These are phyloP conservation scores for Kwoniella sp. DNA, from an alignment of 768 basidiomycete species.

Conservation along the genomic window DNA sequence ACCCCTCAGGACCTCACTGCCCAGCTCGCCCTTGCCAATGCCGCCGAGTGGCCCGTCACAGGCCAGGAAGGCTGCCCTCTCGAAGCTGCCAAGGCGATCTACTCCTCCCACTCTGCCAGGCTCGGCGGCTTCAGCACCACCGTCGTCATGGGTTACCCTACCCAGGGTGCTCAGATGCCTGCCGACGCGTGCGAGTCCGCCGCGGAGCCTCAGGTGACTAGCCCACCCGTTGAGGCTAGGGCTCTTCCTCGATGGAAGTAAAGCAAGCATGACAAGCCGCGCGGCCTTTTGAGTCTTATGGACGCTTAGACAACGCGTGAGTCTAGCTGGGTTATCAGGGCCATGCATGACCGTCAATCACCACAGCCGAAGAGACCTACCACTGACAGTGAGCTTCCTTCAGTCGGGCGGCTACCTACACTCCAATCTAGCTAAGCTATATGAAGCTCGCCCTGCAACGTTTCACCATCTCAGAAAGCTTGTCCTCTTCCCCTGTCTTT, in stretches of 20 bases:
- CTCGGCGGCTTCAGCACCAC: not conserved
- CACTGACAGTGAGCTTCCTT: no score
- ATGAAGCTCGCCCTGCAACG: no score
- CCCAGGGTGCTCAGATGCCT: not conserved
- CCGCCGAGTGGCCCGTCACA: not conserved
- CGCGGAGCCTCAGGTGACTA: not conserved
- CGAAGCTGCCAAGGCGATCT: not conserved
- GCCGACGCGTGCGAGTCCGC: conserved; percentile 7
- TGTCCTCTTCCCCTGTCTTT: no score
- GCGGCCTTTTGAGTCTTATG: no score
- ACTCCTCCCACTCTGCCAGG: conserved; percentile 9
- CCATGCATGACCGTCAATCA: no score
- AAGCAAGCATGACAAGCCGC: not conserved
- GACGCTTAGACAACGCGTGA: no score
- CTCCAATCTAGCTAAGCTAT: no score
- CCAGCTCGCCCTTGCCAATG: not conserved
- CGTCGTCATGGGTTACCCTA: conserved; percentile 12
- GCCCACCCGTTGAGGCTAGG: not conserved
- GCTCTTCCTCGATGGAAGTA: not conserved
- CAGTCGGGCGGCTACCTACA: no score
- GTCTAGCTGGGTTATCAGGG: no score
- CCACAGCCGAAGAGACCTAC: no score
- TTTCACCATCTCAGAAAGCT: no score
- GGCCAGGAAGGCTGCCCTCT: conserved; percentile 4
- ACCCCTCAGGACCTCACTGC: not conserved